Evolutionary conservation across 495 filamentous ascomycete species (phyloP), one percentile per base, ranked within the genome.

Genomic region (Hypomontagnella monticulosa): DNA sequence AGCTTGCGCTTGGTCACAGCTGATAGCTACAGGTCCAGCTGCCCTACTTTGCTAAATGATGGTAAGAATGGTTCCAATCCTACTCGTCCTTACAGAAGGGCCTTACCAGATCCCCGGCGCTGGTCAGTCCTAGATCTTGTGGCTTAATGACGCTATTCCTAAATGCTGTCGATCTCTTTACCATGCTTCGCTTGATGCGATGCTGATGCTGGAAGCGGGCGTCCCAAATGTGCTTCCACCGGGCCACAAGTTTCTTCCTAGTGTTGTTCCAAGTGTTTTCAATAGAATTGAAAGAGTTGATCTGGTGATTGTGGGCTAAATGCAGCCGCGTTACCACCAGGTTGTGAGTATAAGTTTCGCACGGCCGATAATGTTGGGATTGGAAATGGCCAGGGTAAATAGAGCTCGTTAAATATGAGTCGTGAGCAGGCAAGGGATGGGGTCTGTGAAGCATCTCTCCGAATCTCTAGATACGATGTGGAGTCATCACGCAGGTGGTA

Each of bases 391-490:
- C 33, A n/a, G 42, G 4, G 51, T 30, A 7, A 7, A 56, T 32
- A 50, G 57, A 69, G 47, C 50, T 69, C 49, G 38, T 33, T 36
- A 42, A 15, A 30, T 38, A 34, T 12, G 20, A 38, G 51, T 54
- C 19, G 59, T 60, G 19, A 38, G 53, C 44, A 64, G 41, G 55
- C 16, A 57, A 19, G 61, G 69, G 20, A 68, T 71, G 65, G 41
- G 68, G 61, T 71, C 64, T 68, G 69, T 63, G 65, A 69, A 73
- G 64, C 71, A 73, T 73, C 37, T 71, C 71, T 73, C 65, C n/a
- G n/a, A n/a, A n/a, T n/a, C n/a, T n/a, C 59, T 63, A 64, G 53
- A 51, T 57, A 61, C 42, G 59, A 55, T 71, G 48, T 15, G 42
- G 60, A 68, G 62, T 67, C 71, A 73, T 73, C 71, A 71, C 66